Base-by-base conservation (phyloP, 805 yeast genomes). In the Yamadazyma paraphyllophila region DNA sequence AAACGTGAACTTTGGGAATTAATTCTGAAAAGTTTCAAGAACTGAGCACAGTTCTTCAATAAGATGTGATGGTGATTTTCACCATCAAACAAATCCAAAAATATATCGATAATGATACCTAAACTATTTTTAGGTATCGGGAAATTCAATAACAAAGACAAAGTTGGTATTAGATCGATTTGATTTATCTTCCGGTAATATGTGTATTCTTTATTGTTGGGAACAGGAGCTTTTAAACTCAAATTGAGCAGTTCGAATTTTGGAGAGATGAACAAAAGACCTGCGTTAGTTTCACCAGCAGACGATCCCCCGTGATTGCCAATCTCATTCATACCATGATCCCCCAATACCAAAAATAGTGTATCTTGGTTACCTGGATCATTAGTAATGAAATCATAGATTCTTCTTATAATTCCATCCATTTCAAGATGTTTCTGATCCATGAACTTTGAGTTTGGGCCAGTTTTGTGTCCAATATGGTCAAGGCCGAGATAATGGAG, bases 261-360 rank as follows among this genome's bases (percentile, higher is more conserved):
- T 7, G 83, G 80, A 0, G 97, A 84, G 0, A 86, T 67, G 36
- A 92, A 74, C 1, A 82, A 67, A 57, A 94, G 56, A 0, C 85
- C 97, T 1, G 99, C 85, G 12, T 90, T 85, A 0, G 97, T 92
- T 63, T 94, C 99, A 1, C 97, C 96, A 0, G 75, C 2, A 1
- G 97, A 86, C 0, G 97, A 88, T 1, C 98, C 99, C 7, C 99
- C 99, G 62, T 94, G 98, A 56, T 91, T 92, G 1, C 97, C 97
- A 3, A 85, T 79, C 43, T 90, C 95, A 59, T 90, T 90, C 97
- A 91, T 91, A 3, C 97, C 98, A 62, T 91, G 98, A 56, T 91
- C 98, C 0, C 98, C 98, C 72, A 87, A 67, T 0, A 91, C 78
- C 4, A 91, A 78, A 16, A 92, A 63, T 40, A 94, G 62, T 0